Base-by-base conservation (phyloP, 768 basidiomycete species). In the Russula foetens region DNA sequence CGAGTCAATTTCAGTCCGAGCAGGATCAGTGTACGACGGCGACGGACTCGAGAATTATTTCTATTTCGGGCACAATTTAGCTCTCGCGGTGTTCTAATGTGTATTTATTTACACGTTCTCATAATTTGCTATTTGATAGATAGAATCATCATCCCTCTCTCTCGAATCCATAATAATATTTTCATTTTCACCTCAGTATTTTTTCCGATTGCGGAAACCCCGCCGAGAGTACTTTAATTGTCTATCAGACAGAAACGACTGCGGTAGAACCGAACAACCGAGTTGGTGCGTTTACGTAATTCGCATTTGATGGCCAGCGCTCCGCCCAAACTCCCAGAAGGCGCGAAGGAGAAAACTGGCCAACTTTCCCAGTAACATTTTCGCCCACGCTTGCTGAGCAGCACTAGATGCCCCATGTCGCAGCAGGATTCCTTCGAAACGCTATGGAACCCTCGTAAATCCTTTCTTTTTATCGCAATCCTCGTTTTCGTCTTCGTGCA, bases 401-500 rank as follows among this genome's bases (percentile, higher is more conserved):
- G 38, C 52, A 38, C 52, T 61, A 28, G 3, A 63, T 52, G 59
- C 48, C 39, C 48, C 59, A 65, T 65, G 64, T 59, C 64, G 38
- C 55, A 56, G 61, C 41, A 54, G 35, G 54, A 59, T 24, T 15
- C 31, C 31, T 11, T 46, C 35, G 45, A 63, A 23, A 4, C 14
- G 11, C 11, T 21, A 48, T 65, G 64, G 54, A 51, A 39, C 21
- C 29, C 54, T 0, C 56, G 49, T 52, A 63, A 44, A 53, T 58
- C 59, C 15, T 58, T 55, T 44, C 56, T 72, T 60, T 70, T 72
- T 58, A 31, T 71, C 38, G 57, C 64, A 15, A 67, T 64, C 31
- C 60, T 74, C 51, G 52, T 67, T 46, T 48, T 71, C 41, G 62
- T 67, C 48, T 74, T 74, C 58, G 63, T 71, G 33, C 72, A 74